phyloP scores from a whole-genome alignment of 495 filamentous ascomycete genomes.

The Geoglossum glabrum region DNA sequence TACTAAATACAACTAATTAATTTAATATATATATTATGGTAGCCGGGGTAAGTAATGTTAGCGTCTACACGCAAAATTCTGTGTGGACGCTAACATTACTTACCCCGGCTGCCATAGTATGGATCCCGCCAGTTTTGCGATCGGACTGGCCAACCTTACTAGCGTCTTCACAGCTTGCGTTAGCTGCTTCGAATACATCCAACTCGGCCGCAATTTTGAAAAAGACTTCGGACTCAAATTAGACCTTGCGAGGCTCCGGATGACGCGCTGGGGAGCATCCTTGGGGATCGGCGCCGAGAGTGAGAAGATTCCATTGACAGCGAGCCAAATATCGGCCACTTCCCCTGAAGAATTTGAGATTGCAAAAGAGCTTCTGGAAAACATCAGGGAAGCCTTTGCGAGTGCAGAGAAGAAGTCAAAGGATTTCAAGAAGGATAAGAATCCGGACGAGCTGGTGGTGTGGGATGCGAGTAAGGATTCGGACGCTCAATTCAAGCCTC shows the following conservation, averaged over 20 bases:
- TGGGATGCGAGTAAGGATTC: not conserved
- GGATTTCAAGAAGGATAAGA: not conserved
- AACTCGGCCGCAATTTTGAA: conserved; percentile 8
- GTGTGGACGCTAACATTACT: too few relatives aligned
- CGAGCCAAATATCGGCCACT: not conserved
- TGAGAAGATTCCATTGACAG: not conserved
- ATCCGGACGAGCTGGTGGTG: not conserved
- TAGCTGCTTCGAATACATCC: conserved; percentile 9
- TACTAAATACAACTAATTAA: too few relatives aligned
- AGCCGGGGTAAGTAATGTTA: too few relatives aligned
- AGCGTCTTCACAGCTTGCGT: conserved; percentile 9
- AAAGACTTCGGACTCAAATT: conserved; percentile 4
- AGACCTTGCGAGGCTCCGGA: conserved; percentile 1
- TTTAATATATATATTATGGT: too few relatives aligned
- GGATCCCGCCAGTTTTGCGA: conserved; percentile 4
- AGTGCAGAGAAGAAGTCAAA: not conserved
- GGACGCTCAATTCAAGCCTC: not conserved
- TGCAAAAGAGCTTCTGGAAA: not conserved
- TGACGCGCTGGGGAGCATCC: conserved; percentile 3
- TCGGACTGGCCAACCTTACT: conserved; percentile 9
- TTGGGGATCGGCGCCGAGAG: not conserved
- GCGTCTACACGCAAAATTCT: too few relatives aligned
- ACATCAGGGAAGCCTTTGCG: not conserved
- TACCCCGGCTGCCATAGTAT: too few relatives aligned
- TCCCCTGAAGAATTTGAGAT: not conserved